phyloP scores from a whole-genome alignment of 1,284 basidiomycete genomes.

The Hymenochaete sp. region DNA sequence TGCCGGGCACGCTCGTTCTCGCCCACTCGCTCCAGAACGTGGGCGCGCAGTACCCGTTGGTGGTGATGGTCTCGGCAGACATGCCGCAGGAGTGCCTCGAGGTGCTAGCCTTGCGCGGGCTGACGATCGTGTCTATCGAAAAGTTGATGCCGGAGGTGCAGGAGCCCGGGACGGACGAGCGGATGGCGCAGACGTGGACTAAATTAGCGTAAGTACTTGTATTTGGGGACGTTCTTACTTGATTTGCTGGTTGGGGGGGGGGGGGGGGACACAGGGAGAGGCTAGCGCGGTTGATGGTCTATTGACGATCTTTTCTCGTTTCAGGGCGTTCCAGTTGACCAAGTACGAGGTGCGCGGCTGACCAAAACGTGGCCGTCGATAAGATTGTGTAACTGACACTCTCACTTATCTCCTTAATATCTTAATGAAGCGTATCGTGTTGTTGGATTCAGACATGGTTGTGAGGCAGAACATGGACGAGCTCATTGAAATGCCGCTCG shows the following conservation, averaged over 20 bases:
- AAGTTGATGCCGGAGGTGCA: slow-evolving; percentile 49
- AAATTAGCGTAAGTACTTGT: slow-evolving; percentile 70
- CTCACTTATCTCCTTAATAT: background rate
- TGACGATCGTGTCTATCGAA: slow-evolving; percentile 52
- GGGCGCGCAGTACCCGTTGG: slow-evolving; percentile 65
- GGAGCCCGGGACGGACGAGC: slow-evolving; percentile 43
- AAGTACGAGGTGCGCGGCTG: slow-evolving; percentile 75
- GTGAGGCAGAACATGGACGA: slow-evolving; percentile 87
- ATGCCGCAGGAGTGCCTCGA: slow-evolving; percentile 47
- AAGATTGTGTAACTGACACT: background rate
- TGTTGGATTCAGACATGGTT: slow-evolving; percentile 91
- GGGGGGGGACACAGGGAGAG: too few relatives aligned
- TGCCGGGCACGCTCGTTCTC: slow-evolving; percentile 70
- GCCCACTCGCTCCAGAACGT: slow-evolving; percentile 57
- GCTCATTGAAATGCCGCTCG: slow-evolving; percentile 65
- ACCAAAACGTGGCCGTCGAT: too few relatives aligned
- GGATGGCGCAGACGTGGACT: slow-evolving; percentile 86
- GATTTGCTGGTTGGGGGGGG: too few relatives aligned
- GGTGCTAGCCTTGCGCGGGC: slow-evolving; percentile 46
- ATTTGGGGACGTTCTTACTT: background rate
- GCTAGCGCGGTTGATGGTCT: too few relatives aligned
- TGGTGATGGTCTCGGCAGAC: slow-evolving; percentile 70
- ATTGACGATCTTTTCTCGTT: too few relatives aligned
- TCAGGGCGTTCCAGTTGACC: slow-evolving; percentile 54
- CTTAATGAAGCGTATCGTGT: slow-evolving; percentile 56